phyloP scores from a whole-genome alignment of 2,329 filamentous ascomycete genomes.

The Cytospora piceae region DNA sequence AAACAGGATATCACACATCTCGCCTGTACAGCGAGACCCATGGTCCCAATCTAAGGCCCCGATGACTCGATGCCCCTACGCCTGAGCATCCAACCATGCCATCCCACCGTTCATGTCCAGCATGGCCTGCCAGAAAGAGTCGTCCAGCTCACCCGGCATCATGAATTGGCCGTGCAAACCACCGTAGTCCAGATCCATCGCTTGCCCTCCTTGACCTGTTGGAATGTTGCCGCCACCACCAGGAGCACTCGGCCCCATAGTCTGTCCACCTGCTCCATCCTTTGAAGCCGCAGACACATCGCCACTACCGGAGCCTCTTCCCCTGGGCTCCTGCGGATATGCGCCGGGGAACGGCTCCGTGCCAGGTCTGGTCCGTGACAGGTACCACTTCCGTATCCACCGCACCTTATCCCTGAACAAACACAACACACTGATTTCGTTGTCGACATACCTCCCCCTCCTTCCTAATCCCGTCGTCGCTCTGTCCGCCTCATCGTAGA shows the following conservation, averaged over 20 bases:
- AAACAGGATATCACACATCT: neutral
- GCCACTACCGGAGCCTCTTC: neutral
- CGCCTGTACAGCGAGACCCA: neutral
- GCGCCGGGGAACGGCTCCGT: constrained; percentile 6
- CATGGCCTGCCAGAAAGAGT: constrained; percentile 29
- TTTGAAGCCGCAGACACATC: constrained; percentile 1
- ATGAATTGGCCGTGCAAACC: constrained; percentile 3
- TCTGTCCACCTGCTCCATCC: neutral
- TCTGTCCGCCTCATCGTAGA: constrained; percentile 40
- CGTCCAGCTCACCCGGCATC: constrained; percentile 26
- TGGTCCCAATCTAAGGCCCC: neutral
- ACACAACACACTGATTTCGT: constrained; percentile 38
- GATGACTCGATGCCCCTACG: neutral
- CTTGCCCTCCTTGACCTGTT: constrained; percentile 16
- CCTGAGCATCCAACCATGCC: constrained; percentile 22
- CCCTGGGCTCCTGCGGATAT: constrained; percentile 1
- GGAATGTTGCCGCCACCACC: neutral
- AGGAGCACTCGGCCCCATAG: neutral
- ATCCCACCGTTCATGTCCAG: constrained; percentile 24
- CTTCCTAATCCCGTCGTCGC: constrained; percentile 24
- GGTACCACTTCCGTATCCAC: constrained; percentile 48
- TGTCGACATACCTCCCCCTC: constrained; percentile 33
- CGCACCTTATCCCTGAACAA: constrained; percentile 43
- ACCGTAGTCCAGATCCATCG: constrained; percentile 26
- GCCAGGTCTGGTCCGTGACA: constrained; percentile 8